phyloP scores from a whole-genome alignment of 2,329 filamentous ascomycete species.

The Thyridium curvatum region DNA sequence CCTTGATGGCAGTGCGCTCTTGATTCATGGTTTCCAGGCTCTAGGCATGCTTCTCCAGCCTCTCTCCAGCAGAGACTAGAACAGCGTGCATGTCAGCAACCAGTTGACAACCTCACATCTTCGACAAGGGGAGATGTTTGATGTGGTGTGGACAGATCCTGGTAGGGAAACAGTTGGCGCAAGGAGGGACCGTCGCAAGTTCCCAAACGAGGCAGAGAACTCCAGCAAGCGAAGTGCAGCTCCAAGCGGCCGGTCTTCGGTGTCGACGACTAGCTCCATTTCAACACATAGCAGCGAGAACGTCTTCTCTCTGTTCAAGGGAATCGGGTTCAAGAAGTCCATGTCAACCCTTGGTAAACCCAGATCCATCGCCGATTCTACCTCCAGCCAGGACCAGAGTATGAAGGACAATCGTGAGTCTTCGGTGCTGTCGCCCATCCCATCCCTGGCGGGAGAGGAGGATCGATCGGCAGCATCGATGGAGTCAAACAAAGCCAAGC shows the following conservation, averaged over 20 bases:
- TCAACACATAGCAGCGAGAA: constrained; percentile 32
- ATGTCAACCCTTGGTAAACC: constrained; percentile 1
- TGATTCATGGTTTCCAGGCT: no score
- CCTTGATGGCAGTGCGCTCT: no score
- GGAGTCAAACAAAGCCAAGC: no score
- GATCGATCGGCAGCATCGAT: no score
- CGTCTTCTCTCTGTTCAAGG: constrained; percentile 36
- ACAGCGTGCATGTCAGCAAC: no score
- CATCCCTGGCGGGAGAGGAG: no score
- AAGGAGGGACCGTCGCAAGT: constrained; percentile 41
- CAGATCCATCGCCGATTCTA: no score
- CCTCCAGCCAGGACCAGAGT: not conserved
- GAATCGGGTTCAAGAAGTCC: constrained; percentile 28
- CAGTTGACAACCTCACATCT: no score
- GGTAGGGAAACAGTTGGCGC: constrained; percentile 47
- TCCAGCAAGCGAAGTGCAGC: constrained; percentile 10
- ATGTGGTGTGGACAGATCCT: constrained; percentile 53
- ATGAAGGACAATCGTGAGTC: no score
- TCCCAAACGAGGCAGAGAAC: constrained; percentile 19
- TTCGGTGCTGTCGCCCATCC: no score
- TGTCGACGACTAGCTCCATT: constrained; percentile 36
- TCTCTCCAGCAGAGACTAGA: no score
- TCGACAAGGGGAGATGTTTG: constrained; percentile 39
- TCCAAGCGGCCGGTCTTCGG: constrained; percentile 20
- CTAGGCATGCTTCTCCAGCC: no score